These are phyloP conservation scores for Pichia sp. DNA, from an alignment of 1,139 yeast species.

Conservation along the genomic window DNA sequence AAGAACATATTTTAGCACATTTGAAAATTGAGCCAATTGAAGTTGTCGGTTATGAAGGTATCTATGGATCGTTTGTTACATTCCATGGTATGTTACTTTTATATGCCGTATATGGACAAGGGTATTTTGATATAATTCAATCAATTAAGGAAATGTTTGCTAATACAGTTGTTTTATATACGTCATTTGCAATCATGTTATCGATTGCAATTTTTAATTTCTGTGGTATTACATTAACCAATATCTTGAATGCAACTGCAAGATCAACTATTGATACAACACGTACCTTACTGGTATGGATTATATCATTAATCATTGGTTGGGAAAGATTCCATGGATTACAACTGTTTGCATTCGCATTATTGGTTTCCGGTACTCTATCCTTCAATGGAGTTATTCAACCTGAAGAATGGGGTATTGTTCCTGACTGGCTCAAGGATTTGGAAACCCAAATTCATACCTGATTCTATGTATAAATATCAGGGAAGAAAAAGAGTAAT, in stretches of 20 bases:
- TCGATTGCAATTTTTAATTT: conserved; percentile 69
- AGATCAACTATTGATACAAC: conserved; percentile 77
- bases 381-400: conserved; percentile 63
- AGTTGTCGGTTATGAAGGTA: conserved; percentile 71
- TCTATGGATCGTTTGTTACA: conserved; percentile 52
- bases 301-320: conserved; percentile 64
- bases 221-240: conserved; percentile 67
- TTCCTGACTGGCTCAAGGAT: conserved; percentile 41
- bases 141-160: conserved; percentile 47
- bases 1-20: conserved; percentile 57
- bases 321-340: conserved; percentile 65
- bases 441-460: conserved; percentile 12
- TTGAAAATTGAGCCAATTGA: conserved; percentile 55
- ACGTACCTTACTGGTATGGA: conserved; percentile 71
- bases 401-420: conserved; percentile 35
- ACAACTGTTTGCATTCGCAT: conserved; percentile 58
- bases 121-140: conserved; percentile 52
- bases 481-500: too few species aligned
- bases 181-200: conserved; percentile 62
- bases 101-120: conserved; percentile 38
- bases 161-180: conserved; percentile 37
- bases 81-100: conserved; percentile 39
- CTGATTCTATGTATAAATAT: neutral
- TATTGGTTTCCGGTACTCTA: conserved; percentile 66
- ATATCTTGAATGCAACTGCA: conserved; percentile 63